A percentile compares a stretch with the other conserved stretches of the same genome.
These are phyloP conservation scores for Talaromyces funiculosus DNA, from an alignment of 2,329 filamentous ascomycete genomes.

Conservation along the genomic window DNA sequence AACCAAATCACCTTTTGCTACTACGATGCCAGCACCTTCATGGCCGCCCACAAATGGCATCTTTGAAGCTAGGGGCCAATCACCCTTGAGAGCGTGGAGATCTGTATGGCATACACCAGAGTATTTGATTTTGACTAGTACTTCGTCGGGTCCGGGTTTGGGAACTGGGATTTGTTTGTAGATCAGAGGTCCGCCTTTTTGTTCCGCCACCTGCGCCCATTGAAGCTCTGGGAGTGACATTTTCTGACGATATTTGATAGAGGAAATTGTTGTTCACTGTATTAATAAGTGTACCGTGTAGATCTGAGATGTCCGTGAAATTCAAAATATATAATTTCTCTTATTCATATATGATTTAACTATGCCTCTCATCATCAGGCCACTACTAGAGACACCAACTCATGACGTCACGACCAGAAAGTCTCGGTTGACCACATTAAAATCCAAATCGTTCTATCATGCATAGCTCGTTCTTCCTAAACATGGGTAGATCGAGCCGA, in stretches of 20 bases:
- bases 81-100: conserved; percentile 73
- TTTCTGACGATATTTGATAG: background rate
- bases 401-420: conserved; percentile 6
- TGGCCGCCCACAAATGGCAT: conserved; percentile 79
- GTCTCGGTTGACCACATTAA: too few species aligned
- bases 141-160: conserved; percentile 79
- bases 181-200: conserved; percentile 58
- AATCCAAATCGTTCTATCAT: too few species aligned
- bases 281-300: too few species aligned
- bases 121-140: conserved; percentile 86
- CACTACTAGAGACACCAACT: background rate
- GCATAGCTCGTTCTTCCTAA: background rate
- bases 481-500: background rate
- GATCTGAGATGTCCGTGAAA: too few species aligned
- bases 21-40: conserved; percentile 74
- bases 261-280: background rate
- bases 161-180: conserved; percentile 64
- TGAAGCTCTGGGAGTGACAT: conserved; percentile 68
- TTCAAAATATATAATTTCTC: too few species aligned
- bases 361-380: background rate
- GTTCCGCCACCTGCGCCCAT: conserved; percentile 86
- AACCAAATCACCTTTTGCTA: conserved; percentile 71
- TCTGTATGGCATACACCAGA: conserved; percentile 90
- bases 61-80: conserved; percentile 82
- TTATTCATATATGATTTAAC: background rate